These are phyloP conservation scores for Elsinoe fawcettii DNA, from an alignment of 2,329 filamentous ascomycete genomes.

Conservation along the genomic window DNA sequence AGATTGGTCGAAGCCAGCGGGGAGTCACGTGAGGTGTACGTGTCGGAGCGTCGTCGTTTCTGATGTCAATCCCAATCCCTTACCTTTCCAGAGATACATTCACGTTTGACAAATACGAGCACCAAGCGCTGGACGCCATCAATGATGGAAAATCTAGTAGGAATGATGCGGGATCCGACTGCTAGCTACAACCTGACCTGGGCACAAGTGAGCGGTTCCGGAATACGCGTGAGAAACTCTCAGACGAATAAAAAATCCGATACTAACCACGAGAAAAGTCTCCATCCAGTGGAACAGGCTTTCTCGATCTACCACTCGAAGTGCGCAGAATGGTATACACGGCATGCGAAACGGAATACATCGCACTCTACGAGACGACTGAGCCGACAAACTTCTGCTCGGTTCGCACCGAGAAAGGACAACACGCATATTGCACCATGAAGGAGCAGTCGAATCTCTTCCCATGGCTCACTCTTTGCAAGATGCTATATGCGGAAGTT, in stretches of 20 bases:
- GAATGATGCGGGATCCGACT: no score
- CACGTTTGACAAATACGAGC: no score
- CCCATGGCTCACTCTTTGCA: not conserved
- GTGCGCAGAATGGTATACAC: not conserved
- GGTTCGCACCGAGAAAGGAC: not conserved
- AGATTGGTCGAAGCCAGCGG: no score
- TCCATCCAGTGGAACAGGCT: not conserved
- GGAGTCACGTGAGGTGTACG: no score
- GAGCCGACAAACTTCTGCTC: not conserved
- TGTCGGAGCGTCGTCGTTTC: no score
- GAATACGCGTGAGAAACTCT: not conserved
- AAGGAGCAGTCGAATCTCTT: not conserved
- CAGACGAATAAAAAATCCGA: not conserved
- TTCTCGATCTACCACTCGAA: not conserved
- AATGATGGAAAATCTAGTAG: no score
- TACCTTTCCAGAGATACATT: no score
- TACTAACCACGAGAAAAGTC: not conserved
- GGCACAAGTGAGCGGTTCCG: no score
- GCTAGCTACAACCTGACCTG: no score
- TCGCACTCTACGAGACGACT: not conserved
- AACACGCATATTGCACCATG: not conserved
- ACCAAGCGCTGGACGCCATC: no score
- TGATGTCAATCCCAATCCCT: no score
- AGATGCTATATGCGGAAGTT: not conserved
- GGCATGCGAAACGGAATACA: not conserved